Evolutionary conservation across 2,329 filamentous ascomycete genomes (phyloP).

Genomic region (Phyllosticta citrichinensis): DNA sequence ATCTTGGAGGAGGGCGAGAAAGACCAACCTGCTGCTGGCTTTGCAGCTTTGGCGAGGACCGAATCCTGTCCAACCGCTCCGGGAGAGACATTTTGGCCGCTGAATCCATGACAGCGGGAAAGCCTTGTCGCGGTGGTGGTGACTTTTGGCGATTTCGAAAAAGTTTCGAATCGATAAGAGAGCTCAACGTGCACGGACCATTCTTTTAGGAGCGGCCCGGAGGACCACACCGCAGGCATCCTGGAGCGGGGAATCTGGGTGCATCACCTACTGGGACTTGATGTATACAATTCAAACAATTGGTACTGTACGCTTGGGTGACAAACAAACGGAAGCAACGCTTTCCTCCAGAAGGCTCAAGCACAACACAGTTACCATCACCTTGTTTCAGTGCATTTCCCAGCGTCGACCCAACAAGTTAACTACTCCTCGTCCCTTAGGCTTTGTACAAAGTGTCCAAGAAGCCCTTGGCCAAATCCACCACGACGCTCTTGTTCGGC

Average conservation of each 20-base stretch:
- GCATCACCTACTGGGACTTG: neutral
- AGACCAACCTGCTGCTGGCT: slow-evolving; percentile 76
- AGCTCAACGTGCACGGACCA: neutral
- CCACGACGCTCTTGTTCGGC: slow-evolving; percentile 91
- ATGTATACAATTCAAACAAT: neutral
- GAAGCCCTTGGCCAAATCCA: slow-evolving; percentile 81
- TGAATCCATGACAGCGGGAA: neutral
- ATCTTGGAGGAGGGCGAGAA: neutral
- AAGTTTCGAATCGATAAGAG: neutral
- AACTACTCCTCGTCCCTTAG: slow-evolving; percentile 28
- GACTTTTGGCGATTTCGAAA: neutral
- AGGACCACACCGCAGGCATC: no score
- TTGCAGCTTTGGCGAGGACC: slow-evolving; percentile 81
- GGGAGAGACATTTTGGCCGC: slow-evolving; percentile 49
- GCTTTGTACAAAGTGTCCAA: slow-evolving; percentile 88
- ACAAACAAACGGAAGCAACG: neutral
- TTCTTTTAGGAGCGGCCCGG: neutral
- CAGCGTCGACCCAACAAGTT: neutral
- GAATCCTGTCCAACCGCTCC: slow-evolving; percentile 95
- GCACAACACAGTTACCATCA: neutral
- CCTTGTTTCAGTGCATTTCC: neutral
- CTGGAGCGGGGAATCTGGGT: neutral
- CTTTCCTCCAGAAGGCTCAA: neutral
- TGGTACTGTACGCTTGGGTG: neutral
- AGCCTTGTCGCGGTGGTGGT: neutral